These are phyloP conservation scores for Cutaneotrichosporon sp. DNA, from an alignment of 1,284 basidiomycete species.

Conservation along the genomic window DNA sequence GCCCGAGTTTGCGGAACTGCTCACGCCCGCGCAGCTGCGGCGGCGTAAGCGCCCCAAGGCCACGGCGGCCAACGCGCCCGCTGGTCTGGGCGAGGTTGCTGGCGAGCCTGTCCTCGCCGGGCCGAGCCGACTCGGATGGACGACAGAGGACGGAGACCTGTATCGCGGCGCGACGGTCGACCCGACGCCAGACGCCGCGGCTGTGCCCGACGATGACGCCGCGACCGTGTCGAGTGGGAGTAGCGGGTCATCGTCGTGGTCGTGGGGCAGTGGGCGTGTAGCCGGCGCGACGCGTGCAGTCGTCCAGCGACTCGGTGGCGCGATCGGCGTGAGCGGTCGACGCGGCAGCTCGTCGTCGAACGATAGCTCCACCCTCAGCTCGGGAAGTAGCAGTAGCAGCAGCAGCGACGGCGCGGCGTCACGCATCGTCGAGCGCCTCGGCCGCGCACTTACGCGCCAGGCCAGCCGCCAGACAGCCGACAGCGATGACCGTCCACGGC, in stretches of 20 bases:
- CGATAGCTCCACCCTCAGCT: constrained; percentile 4
- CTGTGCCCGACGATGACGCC: constrained; percentile 29
- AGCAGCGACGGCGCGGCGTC: constrained; percentile 5
- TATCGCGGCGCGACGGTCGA: constrained; percentile 39
- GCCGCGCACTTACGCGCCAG: constrained; percentile 14
- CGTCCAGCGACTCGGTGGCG: constrained; percentile 42
- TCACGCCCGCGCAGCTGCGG: constrained; percentile 35
- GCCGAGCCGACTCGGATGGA: constrained; percentile 33
- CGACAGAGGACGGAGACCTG: constrained; percentile 41
- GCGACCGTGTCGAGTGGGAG: constrained; percentile 27
- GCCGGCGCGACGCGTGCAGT: constrained; percentile 36
- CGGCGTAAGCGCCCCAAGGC: constrained; percentile 13
- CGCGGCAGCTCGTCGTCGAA: constrained; percentile 28
- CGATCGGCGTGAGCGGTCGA: constrained; percentile 29
- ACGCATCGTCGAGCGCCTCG: constrained; percentile 7
- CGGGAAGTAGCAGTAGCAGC: constrained; percentile 11
- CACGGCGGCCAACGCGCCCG: neutral
- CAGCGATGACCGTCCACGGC: constrained; percentile 26
- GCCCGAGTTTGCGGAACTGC: constrained; percentile 40
- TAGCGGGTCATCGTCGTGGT: constrained; percentile 29
- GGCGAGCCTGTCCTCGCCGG: constrained; percentile 21
- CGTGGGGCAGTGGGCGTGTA: constrained; percentile 35
- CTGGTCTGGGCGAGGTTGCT: constrained; percentile 1
- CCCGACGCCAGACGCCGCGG: constrained; percentile 20
- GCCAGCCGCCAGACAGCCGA: constrained; percentile 17